Base-by-base conservation (phyloP, 306 rosid species). In the Gastrolobium villosum region DNA sequence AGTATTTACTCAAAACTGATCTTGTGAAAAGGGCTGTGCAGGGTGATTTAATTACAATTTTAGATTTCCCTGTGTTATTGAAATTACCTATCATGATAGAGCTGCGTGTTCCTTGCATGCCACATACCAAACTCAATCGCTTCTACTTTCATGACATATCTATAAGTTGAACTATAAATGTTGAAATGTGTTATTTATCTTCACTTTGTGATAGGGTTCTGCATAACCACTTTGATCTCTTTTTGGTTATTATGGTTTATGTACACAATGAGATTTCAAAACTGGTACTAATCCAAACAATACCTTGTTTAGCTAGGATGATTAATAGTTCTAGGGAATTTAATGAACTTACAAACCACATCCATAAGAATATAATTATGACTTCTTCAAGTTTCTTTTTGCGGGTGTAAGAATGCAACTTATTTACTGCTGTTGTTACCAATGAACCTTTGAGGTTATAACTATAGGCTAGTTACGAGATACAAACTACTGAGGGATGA, bases 321-420 rank as follows among this genome's bases (percentile, higher is more conserved):
- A 20, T 40, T 59, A 49, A 66, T 39, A 72, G 44, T 35, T 78
- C 56, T 37, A 48, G 50, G 34, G 32, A 48, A 10, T 53, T 20
- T 54, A 55, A 35, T 35, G 26, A 30, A 48, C 7, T 57, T 64
- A 10, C 45, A 7, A 31, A 39, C 55, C 55, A 13, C 20, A 13
- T 11, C 50, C 4, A 10, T 39, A 72, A 4, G 49, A 7, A 8
- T 20, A 28, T 52, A 36, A 30, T 10, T 30, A 32, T 41, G 45
- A 56, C 57, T 41, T 62, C 32, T 62, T 73, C 64, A 61, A 46
- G 81, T 73, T 65, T 61, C 65, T n/a, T 67, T 53, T 53, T 45
- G 9, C 66, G 43, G 26, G 56, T 49, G 11, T 34, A 74, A 8
- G 56, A 55, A 39, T 73, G 53, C 49, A 41, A 74, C 59, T 46